Percentiles rank a stretch among this genome's conserved stretches.
Evolutionary conservation across 129 eudicot genomes (phyloP).

Genomic region (Flaveria robusta): DNA sequence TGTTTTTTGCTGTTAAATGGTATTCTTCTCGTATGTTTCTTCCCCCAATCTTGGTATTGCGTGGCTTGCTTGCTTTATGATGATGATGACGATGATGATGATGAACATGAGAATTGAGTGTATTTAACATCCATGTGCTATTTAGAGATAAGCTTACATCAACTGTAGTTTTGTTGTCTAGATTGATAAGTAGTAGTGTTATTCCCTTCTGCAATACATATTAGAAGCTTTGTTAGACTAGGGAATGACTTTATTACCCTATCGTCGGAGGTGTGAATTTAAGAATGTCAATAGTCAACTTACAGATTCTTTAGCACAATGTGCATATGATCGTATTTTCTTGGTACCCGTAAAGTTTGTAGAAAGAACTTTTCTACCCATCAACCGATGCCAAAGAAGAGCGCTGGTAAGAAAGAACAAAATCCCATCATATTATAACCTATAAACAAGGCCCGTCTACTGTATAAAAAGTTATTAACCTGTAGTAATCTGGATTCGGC

Average conservation of each 20-base stretch:
- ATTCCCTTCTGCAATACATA: slow-evolving; percentile 65
- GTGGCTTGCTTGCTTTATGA: slow-evolving; percentile 29
- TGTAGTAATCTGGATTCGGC: slow-evolving; percentile 96
- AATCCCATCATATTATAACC: slow-evolving; percentile 19
- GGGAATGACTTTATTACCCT: slow-evolving; percentile 10
- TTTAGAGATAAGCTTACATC: slow-evolving; percentile 42
- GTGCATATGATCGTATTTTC: slow-evolving; percentile 83
- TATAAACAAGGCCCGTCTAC: neutral
- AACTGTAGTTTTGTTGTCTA: slow-evolving; percentile 61
- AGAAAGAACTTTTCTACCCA: slow-evolving; percentile 80
- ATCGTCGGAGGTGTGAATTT: neutral
- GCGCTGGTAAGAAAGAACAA: slow-evolving; percentile 54
- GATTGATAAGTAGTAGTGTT: slow-evolving; percentile 64
- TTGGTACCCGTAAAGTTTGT: slow-evolving; percentile 62
- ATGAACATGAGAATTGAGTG: slow-evolving; percentile 42
- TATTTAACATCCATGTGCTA: slow-evolving; percentile 28
- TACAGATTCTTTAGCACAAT: slow-evolving; percentile 85
- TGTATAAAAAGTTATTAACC: slow-evolving; percentile 39
- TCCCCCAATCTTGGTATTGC: slow-evolving; percentile 20
- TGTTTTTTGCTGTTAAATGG: slow-evolving; percentile 70
- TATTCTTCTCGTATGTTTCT: slow-evolving; percentile 60
- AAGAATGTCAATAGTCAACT: slow-evolving; percentile 32
- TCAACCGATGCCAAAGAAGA: slow-evolving; percentile 90
- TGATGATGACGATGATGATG: slow-evolving; percentile 33
- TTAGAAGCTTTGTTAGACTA: slow-evolving; percentile 12